Percentiles rank a stretch among this genome's conserved stretches.
These are phyloP conservation scores for Kickxella alabastrina DNA, from an alignment of 192 early-diverging fungal species.

Conservation along the genomic window DNA sequence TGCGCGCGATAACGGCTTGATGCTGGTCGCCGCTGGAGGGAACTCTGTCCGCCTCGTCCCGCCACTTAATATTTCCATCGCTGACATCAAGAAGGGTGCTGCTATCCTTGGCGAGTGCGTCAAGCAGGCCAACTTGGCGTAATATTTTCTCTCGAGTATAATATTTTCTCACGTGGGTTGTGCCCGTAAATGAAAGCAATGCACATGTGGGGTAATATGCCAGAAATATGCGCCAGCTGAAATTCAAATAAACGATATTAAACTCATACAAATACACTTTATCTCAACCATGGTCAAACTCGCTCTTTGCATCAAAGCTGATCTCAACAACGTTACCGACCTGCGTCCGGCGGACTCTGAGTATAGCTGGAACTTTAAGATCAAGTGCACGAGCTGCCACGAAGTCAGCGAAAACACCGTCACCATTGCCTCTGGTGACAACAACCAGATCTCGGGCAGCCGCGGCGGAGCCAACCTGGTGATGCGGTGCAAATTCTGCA, in stretches of 20 bases:
- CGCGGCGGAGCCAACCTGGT: slow-evolving; percentile 81
- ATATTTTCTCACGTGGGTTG: too few relatives aligned
- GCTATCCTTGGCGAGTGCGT: slow-evolving; percentile 63
- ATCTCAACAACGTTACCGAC: slow-evolving; percentile 79
- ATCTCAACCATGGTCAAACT: slow-evolving; percentile 9
- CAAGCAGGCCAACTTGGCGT: slow-evolving; percentile 13
- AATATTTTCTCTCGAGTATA: too few relatives aligned
- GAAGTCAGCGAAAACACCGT: slow-evolving; percentile 62
- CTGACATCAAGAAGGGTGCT: slow-evolving; percentile 73
- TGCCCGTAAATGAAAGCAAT: too few relatives aligned
- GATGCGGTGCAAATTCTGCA: slow-evolving; percentile 91
- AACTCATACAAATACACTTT: too few relatives aligned
- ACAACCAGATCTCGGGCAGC: slow-evolving; percentile 61
- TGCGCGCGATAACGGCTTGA: slow-evolving; percentile 77
- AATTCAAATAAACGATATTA: too few relatives aligned
- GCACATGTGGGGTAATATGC: too few relatives aligned
- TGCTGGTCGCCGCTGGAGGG: slow-evolving; percentile 80
- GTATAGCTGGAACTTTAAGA: slow-evolving; percentile 72
- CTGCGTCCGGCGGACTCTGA: slow-evolving; percentile 59
- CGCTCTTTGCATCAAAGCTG: slow-evolving; percentile 54
- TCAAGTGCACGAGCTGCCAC: slow-evolving; percentile 76
- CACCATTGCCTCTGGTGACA: slow-evolving; percentile 38
- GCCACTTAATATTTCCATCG: slow-evolving; percentile 74
- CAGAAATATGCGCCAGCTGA: too few relatives aligned
- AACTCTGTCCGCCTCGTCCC: slow-evolving; percentile 94